Percentiles rank a stretch among this genome's conserved stretches.
Conservation (phyloP, 1,284 basidiomycete species). For the Coriolopsis trogii region DNA sequence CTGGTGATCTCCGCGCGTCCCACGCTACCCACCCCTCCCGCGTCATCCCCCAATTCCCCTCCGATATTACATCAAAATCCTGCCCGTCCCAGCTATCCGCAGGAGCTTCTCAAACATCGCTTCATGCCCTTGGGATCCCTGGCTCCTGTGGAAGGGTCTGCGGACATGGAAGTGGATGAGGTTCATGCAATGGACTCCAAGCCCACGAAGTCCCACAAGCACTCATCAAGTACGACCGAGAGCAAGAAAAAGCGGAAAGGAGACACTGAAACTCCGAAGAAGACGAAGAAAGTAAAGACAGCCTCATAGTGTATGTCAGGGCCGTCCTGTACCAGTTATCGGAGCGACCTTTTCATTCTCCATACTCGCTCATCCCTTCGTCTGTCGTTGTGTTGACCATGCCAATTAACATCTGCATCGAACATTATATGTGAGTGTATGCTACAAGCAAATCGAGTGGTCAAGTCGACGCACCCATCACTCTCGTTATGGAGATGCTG, state of each 20-base stretch:
- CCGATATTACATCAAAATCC: constrained; percentile 48
- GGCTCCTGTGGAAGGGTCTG: constrained; percentile 22
- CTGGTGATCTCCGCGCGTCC: constrained; percentile 59
- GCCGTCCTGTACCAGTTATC: background rate
- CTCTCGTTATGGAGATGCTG: too few relatives aligned
- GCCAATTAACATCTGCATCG: too few relatives aligned
- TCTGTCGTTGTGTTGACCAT: too few relatives aligned
- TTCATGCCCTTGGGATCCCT: constrained; percentile 66
- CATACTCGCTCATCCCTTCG: background rate
- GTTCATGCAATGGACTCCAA: constrained; percentile 18
- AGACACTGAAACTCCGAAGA: constrained; percentile 35
- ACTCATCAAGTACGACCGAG: constrained; percentile 26
- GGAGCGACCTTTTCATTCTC: background rate
- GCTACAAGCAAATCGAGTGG: too few relatives aligned
- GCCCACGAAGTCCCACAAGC: constrained; percentile 18
- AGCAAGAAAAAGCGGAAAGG: constrained; percentile 9
- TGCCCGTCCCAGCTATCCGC: constrained; percentile 58
- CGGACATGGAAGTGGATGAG: constrained; percentile 26
- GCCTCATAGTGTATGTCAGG: constrained; percentile 17
- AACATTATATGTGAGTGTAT: too few relatives aligned
- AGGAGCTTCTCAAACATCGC: constrained; percentile 60
- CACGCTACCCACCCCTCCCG: constrained; percentile 38
- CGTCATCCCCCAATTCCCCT: constrained; percentile 25
- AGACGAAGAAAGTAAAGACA: constrained; percentile 46
- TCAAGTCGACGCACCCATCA: too few relatives aligned